Evolutionary conservation across 176 grass and related monocot species (phyloP).

Genomic region (Triticum monococcum): DNA sequence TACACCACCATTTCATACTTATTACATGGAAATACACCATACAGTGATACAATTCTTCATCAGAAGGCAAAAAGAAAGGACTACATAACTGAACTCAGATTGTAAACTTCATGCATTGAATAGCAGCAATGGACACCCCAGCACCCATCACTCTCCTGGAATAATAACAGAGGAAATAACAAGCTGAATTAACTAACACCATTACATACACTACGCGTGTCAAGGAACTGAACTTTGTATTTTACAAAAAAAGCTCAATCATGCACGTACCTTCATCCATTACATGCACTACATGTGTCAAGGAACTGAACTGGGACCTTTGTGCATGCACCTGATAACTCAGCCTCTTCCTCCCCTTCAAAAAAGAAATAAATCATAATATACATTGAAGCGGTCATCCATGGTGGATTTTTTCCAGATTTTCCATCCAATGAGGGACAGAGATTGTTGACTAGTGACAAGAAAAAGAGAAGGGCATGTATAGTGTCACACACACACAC

Average conservation of each 20-base stretch:
- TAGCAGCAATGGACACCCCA: no score
- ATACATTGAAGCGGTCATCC: not conserved
- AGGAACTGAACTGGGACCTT: not conserved
- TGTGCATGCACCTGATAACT: not conserved
- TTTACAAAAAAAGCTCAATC: not conserved
- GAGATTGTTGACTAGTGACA: constrained; percentile 24
- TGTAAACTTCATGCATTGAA: not conserved
- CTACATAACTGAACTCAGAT: no score
- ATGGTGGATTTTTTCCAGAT: not conserved
- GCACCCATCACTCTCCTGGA: no score
- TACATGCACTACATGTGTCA: not conserved
- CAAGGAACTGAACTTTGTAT: no score
- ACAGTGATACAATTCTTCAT: no score
- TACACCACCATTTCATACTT: no score
- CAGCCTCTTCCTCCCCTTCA: not conserved
- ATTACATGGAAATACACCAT: no score
- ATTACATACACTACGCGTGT: no score
- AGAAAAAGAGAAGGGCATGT: not conserved
- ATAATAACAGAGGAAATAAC: no score
- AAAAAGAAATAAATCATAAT: not conserved
- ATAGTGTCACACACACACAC: not conserved
- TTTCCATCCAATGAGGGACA: constrained; percentile 4
- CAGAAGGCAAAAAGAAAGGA: no score
- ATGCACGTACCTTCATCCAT: not conserved
- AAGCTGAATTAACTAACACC: no score